Evolutionary conservation across 768 basidiomycete species (phyloP).

Genomic region (Brasilioporus rufonigricans): DNA sequence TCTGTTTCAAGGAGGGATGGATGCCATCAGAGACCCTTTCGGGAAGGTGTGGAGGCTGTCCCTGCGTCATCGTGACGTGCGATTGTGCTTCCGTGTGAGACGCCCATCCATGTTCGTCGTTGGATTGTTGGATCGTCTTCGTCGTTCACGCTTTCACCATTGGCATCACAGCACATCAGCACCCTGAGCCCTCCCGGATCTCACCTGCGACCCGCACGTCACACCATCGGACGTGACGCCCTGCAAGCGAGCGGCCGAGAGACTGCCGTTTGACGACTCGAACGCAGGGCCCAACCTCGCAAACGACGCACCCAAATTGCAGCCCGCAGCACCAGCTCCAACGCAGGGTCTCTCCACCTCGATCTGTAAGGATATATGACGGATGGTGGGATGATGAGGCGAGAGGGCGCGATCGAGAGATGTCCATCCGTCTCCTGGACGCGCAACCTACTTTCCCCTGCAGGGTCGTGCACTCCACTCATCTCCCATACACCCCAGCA

Average conservation of each 20-base stretch:
- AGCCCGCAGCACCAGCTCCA: not conserved
- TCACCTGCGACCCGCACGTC: not conserved
- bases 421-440: not conserved
- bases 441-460: not conserved
- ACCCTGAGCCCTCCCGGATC: not conserved
- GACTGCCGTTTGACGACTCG: not conserved
- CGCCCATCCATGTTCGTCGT: not conserved
- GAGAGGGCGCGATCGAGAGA: not conserved
- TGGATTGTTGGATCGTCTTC: not conserved
- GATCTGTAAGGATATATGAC: not conserved
- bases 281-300: not conserved
- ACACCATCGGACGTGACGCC: not conserved
- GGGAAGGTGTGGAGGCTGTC: not conserved
- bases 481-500: not conserved
- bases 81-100: not conserved
- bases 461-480: not conserved
- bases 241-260: not conserved
- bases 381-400: not conserved
- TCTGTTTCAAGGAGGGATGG: not conserved
- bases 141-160: not conserved
- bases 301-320: not conserved
- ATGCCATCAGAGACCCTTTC: not conserved
- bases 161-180: not conserved
- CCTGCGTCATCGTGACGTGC: constrained; percentile 3
- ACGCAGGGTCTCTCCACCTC: not conserved